A percentile compares a stretch with the other conserved stretches of the same genome.
These are phyloP conservation scores for Polygonum aviculare DNA, from an alignment of 148 eudicot species.

Conservation along the genomic window DNA sequence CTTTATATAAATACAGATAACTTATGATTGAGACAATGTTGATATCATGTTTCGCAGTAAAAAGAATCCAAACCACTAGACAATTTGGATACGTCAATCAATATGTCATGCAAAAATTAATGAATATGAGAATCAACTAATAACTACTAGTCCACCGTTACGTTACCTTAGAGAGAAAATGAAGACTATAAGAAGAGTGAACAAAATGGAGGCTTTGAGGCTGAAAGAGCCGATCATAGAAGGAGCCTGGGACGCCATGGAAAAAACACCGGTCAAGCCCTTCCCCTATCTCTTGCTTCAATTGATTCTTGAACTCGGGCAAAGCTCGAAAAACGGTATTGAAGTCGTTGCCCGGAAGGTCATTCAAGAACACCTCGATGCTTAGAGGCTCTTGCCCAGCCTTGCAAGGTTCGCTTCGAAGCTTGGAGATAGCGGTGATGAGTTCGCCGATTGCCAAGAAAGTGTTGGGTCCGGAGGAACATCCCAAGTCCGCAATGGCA, in stretches of 20 bases:
- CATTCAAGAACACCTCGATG: conserved; percentile 1
- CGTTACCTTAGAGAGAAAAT: not conserved
- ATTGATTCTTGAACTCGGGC: not conserved
- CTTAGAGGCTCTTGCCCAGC: not conserved
- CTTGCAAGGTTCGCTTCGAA: not conserved
- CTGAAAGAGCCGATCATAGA: not conserved
- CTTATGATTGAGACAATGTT: too few relatives aligned
- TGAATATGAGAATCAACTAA: too few relatives aligned
- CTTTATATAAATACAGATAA: too few relatives aligned
- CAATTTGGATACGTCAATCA: too few relatives aligned
- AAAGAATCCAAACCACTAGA: too few relatives aligned
- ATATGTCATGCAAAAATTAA: too few relatives aligned
- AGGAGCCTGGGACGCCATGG: not conserved
- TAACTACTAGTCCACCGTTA: too few relatives aligned
- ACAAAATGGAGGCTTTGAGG: not conserved
- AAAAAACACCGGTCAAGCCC: not conserved
- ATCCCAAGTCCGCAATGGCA: not conserved
- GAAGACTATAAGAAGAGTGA: not conserved
- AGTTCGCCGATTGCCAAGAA: not conserved
- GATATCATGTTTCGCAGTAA: too few relatives aligned
- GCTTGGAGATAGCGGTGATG: not conserved
- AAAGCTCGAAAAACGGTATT: not conserved
- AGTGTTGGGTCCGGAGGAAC: not conserved
- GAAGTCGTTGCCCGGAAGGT: conserved; percentile 3
- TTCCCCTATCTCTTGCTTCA: not conserved